Conservation (phyloP, 208 protist species). For the Porcisia hertigi region DNA sequence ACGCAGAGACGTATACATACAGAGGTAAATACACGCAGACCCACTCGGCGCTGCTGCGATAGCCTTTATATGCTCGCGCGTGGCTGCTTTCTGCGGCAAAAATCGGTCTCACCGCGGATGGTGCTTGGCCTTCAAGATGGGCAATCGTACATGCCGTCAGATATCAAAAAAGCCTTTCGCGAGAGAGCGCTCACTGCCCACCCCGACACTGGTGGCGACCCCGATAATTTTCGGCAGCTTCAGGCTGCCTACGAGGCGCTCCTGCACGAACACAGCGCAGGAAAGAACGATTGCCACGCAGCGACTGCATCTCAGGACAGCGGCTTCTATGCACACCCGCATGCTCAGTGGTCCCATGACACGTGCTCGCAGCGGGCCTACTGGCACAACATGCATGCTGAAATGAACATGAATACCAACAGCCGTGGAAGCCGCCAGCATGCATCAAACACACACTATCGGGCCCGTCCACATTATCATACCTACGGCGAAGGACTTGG, state of each 20-base stretch:
- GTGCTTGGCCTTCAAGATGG: conserved; percentile 23
- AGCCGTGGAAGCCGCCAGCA: conserved; percentile 12
- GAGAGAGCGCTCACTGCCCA: conserved; percentile 55
- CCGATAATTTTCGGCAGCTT: conserved; percentile 44
- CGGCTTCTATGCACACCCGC: conserved; percentile 27
- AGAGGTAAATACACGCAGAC: background rate
- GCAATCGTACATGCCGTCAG: conserved; percentile 20
- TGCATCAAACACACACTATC: conserved; percentile 26
- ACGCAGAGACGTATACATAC: background rate
- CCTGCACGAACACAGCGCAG: conserved; percentile 14
- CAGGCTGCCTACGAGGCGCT: conserved; percentile 59
- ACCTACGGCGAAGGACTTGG: conserved; percentile 33
- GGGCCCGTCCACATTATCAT: conserved; percentile 5
- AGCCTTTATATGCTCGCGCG: conserved; percentile 7
- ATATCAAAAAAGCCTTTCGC: conserved; percentile 63
- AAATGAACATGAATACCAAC: conserved; percentile 27
- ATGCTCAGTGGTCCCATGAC: conserved; percentile 23
- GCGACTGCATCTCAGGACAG: background rate
- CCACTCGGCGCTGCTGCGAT: background rate
- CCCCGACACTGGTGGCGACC: conserved; percentile 53
- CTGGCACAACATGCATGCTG: conserved; percentile 22
- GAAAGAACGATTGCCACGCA: background rate
- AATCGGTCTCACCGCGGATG: background rate
- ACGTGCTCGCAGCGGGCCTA: conserved; percentile 11
- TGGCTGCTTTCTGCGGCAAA: background rate